A percentile compares a stretch with the other conserved stretches of the same genome.
Conservation (phyloP, 140 eudicot genomes). For the Anethum foeniculum region DNA sequence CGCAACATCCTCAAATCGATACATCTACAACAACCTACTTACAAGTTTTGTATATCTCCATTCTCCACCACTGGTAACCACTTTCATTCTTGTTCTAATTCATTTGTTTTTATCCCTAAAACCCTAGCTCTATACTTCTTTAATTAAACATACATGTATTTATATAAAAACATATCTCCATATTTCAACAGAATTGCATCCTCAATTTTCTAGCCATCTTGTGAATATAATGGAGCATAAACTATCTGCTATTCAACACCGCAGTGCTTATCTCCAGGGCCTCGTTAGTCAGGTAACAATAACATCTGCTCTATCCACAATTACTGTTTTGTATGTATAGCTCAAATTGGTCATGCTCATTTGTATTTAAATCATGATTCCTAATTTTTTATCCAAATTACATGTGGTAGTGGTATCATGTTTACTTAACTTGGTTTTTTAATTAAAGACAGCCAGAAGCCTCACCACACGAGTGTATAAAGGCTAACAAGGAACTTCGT, state of each 20-base stretch:
- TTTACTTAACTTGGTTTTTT: conserved; percentile 20
- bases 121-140: not conserved
- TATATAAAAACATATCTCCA: not conserved
- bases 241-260: conserved; percentile 54
- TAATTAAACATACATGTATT: not conserved
- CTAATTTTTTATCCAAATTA: not conserved
- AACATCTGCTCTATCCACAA: too few species aligned
- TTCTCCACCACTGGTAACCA: not conserved
- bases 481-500: conserved; percentile 86
- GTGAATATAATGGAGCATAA: conserved; percentile 75
- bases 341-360: not conserved
- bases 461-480: conserved; percentile 62
- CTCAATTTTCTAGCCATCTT: conserved; percentile 57
- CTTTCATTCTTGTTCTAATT: too few species aligned
- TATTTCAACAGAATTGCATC: conserved; percentile 33
- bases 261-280: conserved; percentile 50
- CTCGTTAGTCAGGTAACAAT: conserved; percentile 41
- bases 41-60: not conserved
- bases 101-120: not conserved
- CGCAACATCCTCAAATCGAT: not conserved
- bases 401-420: not conserved
- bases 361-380: too few species aligned
- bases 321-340: too few species aligned
- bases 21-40: not conserved
- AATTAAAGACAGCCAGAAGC: conserved; percentile 78